A percentile compares a stretch with the other conserved stretches of the same genome.
Evolutionary conservation across 106 monocot species (phyloP).

Genomic region (Triglochin maritima): DNA sequence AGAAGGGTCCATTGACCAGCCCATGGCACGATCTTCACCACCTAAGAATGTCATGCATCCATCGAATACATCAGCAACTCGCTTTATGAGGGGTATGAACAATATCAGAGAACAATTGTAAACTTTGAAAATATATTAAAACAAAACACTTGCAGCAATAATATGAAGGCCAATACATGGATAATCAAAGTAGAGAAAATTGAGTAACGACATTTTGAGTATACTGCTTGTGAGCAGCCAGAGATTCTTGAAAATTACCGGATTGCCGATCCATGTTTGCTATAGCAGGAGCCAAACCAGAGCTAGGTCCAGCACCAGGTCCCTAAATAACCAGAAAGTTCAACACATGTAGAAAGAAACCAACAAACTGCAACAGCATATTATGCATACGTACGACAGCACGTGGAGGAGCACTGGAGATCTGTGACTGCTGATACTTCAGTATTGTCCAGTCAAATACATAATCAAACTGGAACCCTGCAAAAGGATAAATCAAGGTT

Average conservation of each 20-base stretch:
- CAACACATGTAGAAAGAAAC: not conserved
- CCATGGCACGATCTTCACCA: conserved; percentile 12
- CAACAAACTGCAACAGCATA: not conserved
- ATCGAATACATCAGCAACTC: not conserved
- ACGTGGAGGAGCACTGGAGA: conserved; percentile 1
- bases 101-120: not conserved
- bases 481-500: not conserved
- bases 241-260: not conserved
- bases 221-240: no score
- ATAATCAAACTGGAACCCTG: conserved; percentile 73
- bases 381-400: conserved; percentile 14
- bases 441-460: conserved; percentile 63
- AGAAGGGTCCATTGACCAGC: conserved; percentile 22
- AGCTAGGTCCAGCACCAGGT: conserved; percentile 23
- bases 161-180: no score
- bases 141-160: no score
- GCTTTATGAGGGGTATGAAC: not conserved
- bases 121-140: not conserved
- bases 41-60: not conserved
- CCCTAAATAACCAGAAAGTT: conserved; percentile 3
- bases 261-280: conserved; percentile 16
- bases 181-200: no score
- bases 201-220: no score
- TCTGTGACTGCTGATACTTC: conserved; percentile 34
- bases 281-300: conserved; percentile 17